Conservation (phyloP, 179 eudicot genomes). For the Patellifolia procumbens region DNA sequence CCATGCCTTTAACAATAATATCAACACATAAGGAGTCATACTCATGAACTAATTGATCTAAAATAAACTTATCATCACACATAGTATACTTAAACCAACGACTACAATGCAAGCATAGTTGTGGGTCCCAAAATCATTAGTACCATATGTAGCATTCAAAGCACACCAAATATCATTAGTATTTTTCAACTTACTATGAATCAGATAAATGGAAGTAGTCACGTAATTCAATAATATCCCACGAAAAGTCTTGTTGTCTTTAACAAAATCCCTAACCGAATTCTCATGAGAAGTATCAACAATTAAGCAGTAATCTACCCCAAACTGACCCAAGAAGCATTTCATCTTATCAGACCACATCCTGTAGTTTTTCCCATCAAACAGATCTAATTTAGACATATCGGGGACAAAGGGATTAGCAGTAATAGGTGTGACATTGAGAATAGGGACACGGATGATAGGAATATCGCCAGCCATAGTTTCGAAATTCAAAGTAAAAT, state of each 20-base stretch:
- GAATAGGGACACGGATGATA: no score
- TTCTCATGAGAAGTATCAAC: not conserved
- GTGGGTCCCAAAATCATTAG: not conserved
- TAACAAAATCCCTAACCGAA: not conserved
- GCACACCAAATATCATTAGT: not conserved
- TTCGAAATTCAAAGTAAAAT: no score
- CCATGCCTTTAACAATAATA: not conserved
- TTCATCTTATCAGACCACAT: no score
- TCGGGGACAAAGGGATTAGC: no score
- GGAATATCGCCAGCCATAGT: no score
- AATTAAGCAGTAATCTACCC: no score
- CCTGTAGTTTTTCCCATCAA: no score
- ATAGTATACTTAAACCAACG: not conserved
- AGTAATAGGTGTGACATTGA: no score
- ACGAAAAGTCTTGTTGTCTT: not conserved
- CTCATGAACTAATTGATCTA: conserved; percentile 14
- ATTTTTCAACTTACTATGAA: no score
- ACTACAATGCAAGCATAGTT: not conserved
- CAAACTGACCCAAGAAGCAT: no score
- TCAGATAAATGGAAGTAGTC: not conserved
- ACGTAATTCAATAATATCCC: not conserved
- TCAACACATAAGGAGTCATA: not conserved
- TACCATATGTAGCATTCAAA: not conserved
- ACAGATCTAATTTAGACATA: no score
- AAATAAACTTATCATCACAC: not conserved